A percentile compares a stretch with the other conserved stretches of the same genome.
Evolutionary conservation across 2,329 filamentous ascomycete species (phyloP).

Genomic region (Cladophialophora yegresii): DNA sequence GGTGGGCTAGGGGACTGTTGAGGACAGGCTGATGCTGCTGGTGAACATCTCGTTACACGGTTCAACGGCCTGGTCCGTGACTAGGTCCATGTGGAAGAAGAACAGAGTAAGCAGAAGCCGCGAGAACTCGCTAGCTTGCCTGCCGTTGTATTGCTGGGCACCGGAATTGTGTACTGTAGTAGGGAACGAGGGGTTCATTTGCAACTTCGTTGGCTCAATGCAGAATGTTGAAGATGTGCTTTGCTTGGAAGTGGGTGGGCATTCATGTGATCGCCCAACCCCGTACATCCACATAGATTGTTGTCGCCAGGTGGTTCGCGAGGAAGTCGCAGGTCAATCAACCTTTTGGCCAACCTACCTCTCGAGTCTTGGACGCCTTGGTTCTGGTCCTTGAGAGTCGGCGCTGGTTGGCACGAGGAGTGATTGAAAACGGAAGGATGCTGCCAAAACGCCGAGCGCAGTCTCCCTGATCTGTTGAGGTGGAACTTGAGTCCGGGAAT

Average conservation of each 20-base stretch:
- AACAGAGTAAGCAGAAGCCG: neutral
- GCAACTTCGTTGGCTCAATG: too few relatives aligned
- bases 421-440: neutral
- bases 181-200: too few relatives aligned
- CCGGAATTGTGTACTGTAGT: too few relatives aligned
- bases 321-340: neutral
- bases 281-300: too few relatives aligned
- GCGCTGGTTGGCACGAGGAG: neutral
- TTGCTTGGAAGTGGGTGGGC: too few relatives aligned
- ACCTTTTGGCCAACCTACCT: neutral
- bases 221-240: too few relatives aligned
- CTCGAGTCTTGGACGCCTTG: neutral
- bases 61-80: neutral
- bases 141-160: too few relatives aligned
- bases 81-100: neutral
- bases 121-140: neutral
- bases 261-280: too few relatives aligned
- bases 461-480: neutral
- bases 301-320: neutral
- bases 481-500: neutral
- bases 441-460: neutral
- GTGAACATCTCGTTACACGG: neutral
- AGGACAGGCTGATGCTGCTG: too few relatives aligned
- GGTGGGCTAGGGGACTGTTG: neutral
- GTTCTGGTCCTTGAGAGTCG: neutral